Conservation (phyloP, 2,329 filamentous ascomycete species). For the Colletotrichum cordylinicola region DNA sequence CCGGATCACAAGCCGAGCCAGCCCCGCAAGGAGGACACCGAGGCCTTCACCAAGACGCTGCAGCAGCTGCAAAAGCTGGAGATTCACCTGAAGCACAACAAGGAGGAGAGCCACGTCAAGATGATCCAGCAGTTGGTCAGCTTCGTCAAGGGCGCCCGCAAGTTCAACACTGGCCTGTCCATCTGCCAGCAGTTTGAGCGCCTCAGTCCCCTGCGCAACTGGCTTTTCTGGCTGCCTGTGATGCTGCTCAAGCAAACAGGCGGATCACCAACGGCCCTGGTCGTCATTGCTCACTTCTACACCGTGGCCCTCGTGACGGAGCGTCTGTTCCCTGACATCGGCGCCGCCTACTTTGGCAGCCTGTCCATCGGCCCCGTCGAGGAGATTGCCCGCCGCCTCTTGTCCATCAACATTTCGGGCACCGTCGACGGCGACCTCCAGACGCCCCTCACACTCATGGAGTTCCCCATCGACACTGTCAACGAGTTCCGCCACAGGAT, state of each 20-base stretch:
- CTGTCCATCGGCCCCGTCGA: constrained; percentile 83
- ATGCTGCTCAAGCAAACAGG: constrained; percentile 80
- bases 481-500: constrained; percentile 72
- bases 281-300: constrained; percentile 91
- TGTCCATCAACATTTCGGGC: constrained; percentile 69
- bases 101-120: constrained; percentile 65
- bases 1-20: constrained; percentile 67
- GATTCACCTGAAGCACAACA: constrained; percentile 69
- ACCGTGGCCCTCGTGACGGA: constrained; percentile 87
- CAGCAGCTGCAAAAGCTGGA: constrained; percentile 73
- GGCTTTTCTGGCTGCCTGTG: constrained; percentile 96
- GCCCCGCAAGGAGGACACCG: constrained; percentile 73
- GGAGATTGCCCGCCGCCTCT: constrained; percentile 80
- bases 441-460: constrained; percentile 71
- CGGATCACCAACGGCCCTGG: constrained; percentile 76
- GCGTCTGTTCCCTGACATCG: constrained; percentile 89
- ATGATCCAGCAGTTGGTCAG: constrained; percentile 72
- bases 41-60: constrained; percentile 70
- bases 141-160: constrained; percentile 75
- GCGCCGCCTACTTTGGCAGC: constrained; percentile 85
- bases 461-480: constrained; percentile 74
- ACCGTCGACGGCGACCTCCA: constrained; percentile 62
- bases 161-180: constrained; percentile 71
- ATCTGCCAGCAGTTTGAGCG: constrained; percentile 89
- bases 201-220: constrained; percentile 85